Evolutionary conservation across 345 rosid genomes (phyloP), one percentile per base, ranked within the genome.

Genomic region (Theobroma cacao): DNA sequence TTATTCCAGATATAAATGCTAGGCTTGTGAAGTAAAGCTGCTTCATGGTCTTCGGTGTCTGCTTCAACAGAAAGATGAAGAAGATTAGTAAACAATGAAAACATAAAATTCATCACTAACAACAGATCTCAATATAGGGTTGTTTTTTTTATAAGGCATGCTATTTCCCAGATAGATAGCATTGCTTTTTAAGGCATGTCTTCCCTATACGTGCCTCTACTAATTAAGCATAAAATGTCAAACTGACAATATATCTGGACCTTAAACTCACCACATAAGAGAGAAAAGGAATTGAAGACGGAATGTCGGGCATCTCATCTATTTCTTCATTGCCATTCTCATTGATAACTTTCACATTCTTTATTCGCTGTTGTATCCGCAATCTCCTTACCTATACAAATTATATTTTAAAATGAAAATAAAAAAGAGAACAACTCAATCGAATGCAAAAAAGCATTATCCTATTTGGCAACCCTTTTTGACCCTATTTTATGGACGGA

Each of bases 231-330:
- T 55, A 69, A 62, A 60, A 75, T 30, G 58, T 26, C 12, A 62
- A 38, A 14, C 34, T 24, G 22, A 15, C 40, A 66, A 40, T 36
- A 31, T 41, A 62, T 48, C 20, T 22, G 36, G 33, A 63, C 13
- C 52, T 34, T 55, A 34, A 77, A 81, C 87, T 85, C 74, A 93
- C 98, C 94, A 95, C 76, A 53, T 77, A 65, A 63, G 93, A 90
- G 64, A 95, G 89, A 84, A 95, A 95, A 28, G 98, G 99, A 80
- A 95, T 93, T 7, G 96, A 90, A 38, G 99, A 95, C n/a, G 97
- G 84, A 69, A 95, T 95, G 67, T 93, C 95, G 18, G 93, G 97
- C 98, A 95, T 92, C 84, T 95, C 99, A 76, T 92, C 72, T 1
- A 80, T 86, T 43, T 91, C 94, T 43, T 89, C 93, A 52, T 78